These are phyloP conservation scores for Leishmania tarentolae DNA, from an alignment of 208 protist species.

Conservation along the genomic window DNA sequence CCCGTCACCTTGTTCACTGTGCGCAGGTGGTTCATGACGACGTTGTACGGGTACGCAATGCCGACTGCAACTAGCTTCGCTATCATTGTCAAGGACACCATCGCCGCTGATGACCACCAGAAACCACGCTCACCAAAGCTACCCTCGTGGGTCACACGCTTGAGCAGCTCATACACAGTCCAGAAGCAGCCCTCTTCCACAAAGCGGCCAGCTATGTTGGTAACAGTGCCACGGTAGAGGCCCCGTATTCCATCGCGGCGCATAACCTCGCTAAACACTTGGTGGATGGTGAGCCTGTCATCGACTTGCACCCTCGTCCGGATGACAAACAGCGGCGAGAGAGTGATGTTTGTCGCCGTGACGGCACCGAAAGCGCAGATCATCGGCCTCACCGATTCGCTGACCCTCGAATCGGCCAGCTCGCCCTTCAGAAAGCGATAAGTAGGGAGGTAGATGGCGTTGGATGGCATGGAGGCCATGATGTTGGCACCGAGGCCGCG, in stretches of 20 bases:
- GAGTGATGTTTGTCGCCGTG: slow-evolving; percentile 65
- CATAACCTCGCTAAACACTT: slow-evolving; percentile 71
- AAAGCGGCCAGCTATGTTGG: slow-evolving; percentile 83
- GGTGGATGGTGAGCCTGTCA: slow-evolving; percentile 70
- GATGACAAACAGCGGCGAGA: slow-evolving; percentile 87
- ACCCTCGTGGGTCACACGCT: slow-evolving; percentile 72
- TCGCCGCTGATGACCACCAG: slow-evolving; percentile 55
- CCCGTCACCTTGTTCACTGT: slow-evolving; percentile 85
- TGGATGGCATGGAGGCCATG: slow-evolving; percentile 89
- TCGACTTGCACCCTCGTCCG: slow-evolving; percentile 89
- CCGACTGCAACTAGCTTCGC: slow-evolving; percentile 71
- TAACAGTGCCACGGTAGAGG: slow-evolving; percentile 87
- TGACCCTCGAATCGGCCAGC: slow-evolving; percentile 43
- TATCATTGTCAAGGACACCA: slow-evolving; percentile 83
- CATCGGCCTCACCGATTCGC: slow-evolving; percentile 55
- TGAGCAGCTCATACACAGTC: slow-evolving; percentile 87
- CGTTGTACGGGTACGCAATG: slow-evolving; percentile 92
- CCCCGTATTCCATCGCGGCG: slow-evolving; percentile 69
- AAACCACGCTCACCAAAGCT: slow-evolving; percentile 59
- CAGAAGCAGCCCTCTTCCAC: slow-evolving; percentile 90
- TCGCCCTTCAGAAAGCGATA: slow-evolving; percentile 77
- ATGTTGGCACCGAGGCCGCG: slow-evolving; percentile 85
- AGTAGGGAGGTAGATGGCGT: slow-evolving; percentile 85
- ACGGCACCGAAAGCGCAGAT: slow-evolving; percentile 80
- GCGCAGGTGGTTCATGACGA: slow-evolving; percentile 89